Base-by-base conservation (phyloP, 2,329 filamentous ascomycete species). In the Aspergillus arachidicola region DNA sequence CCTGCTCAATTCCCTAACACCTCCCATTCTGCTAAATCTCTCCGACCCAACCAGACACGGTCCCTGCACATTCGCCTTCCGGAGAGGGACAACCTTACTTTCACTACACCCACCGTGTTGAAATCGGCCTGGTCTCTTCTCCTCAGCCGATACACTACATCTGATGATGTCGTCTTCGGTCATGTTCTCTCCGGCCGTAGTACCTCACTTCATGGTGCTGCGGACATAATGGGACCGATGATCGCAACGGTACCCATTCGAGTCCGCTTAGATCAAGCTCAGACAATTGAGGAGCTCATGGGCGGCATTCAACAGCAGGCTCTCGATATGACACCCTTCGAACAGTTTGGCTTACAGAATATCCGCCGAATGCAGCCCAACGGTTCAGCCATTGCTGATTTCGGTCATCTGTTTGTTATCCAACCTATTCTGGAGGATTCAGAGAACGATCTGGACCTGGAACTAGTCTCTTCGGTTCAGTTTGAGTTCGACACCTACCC, bases 131-230 rank as follows among this genome's bases (percentile, higher is more conserved):
- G 77, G 77, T 73, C 73, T 1, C 54, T 80, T n/a, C 63, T 79
- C 3, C 59, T 79, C 2, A 71, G 74, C 7, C 70, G 67, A 7
- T 78, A 78, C 58, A 73, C 75, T 12, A 72, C 70, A 2, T 74
- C 73, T 7, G 69, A 79, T 38, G 77, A 80, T 60, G 73, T 79
- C 9, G 58, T 77, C 3, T 81, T 78, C 70, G 78, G 76, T 11
- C 74, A 75, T 60, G 80, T 75, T 2, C 72, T 80, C 32, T 76
- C 74, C 58, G 79, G 79, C 5, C 73, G 79, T 7, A 74, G 78
- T 50, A 72, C 75, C 16, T 69, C 75, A 19, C 71, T 81, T 34
- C 53, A 66, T 19, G 77, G 74, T 1, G 74, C 80, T n/a, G 72
- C 75, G 45, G 68, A 75, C 46, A 78, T 81, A 36, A 69, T 79